Percentiles rank a stretch among this genome's conserved stretches.
These are phyloP conservation scores for Epichloe amarillans DNA, from an alignment of 2,329 filamentous ascomycete species.

Conservation along the genomic window DNA sequence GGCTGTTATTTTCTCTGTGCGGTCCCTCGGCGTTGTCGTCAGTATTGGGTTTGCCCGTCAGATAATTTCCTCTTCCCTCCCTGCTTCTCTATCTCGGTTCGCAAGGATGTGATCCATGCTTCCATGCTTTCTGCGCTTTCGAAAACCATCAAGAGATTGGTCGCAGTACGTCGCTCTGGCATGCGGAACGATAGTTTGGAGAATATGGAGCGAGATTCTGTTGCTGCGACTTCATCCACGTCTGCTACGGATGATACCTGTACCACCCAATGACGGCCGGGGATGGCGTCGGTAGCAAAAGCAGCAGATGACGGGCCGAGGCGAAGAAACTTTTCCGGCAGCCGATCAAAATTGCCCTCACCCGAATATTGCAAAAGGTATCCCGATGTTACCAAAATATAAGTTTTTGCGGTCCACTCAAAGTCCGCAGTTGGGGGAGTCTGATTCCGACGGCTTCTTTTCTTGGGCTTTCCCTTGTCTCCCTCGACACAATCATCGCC, in stretches of 20 bases:
- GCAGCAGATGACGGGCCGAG: constrained; percentile 64
- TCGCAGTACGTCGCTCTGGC: constrained; percentile 39
- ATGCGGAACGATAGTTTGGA: constrained; percentile 48
- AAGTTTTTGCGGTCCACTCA: constrained; percentile 64
- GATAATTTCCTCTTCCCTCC: constrained; percentile 52
- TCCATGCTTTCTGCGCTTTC: constrained; percentile 64
- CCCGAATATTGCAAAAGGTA: constrained; percentile 63
- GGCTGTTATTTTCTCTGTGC: constrained; percentile 27
- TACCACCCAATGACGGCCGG: constrained; percentile 67
- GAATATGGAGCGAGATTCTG: constrained; percentile 47
- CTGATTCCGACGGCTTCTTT: constrained; percentile 31
- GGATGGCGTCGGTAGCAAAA: constrained; percentile 68
- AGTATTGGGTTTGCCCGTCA: constrained; percentile 38
- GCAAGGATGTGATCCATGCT: constrained; percentile 54
- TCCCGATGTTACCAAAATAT: constrained; percentile 56
- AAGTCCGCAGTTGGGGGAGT: constrained; percentile 31
- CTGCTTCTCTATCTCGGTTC: constrained; percentile 55
- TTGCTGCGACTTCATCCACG: constrained; percentile 35
- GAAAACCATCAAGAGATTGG: constrained; percentile 59
- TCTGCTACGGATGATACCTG: constrained; percentile 58
- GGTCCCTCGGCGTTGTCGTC: constrained; percentile 24
- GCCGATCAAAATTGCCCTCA: constrained; percentile 54
- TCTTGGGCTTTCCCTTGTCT: constrained; percentile 27
- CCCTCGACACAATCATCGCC: background rate
- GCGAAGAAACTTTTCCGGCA: constrained; percentile 61